Evolutionary conservation across 179 eudicot species (phyloP).

Genomic region (Beta macrorhiza): DNA sequence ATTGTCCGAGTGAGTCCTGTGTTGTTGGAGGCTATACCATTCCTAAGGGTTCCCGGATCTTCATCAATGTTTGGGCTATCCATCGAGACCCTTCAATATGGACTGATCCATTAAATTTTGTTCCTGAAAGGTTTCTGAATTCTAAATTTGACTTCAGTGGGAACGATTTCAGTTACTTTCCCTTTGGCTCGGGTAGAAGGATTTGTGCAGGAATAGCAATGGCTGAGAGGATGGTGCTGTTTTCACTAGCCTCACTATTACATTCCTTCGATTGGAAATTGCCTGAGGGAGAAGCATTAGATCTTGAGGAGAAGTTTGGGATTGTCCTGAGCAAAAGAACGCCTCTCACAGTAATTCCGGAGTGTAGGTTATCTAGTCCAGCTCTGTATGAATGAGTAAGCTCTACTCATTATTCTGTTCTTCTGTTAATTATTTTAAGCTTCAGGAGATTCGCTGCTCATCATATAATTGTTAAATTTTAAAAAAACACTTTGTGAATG

Average conservation of each 20-base stretch:
- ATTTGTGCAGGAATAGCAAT: conserved; percentile 53
- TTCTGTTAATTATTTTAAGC: background rate
- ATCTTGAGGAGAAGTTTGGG: conserved; percentile 58
- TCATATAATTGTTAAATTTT: background rate
- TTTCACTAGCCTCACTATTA: conserved; percentile 46
- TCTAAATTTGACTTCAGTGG: conserved; percentile 49
- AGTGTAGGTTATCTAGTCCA: conserved; percentile 39
- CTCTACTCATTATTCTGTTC: background rate
- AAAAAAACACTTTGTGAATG: background rate
- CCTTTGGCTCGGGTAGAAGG: conserved; percentile 70
- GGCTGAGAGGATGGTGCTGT: conserved; percentile 61
- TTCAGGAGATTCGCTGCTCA: background rate
- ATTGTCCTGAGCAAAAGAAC: conserved; percentile 44
- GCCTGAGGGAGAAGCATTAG: conserved; percentile 40
- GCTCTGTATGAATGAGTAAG: conserved; percentile 31
- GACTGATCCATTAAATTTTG: conserved; percentile 49
- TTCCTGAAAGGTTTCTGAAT: conserved; percentile 58
- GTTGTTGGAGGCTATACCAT: conserved; percentile 49
- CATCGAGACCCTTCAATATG: conserved; percentile 61
- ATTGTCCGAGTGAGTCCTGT: conserved; percentile 43
- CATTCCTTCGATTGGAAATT: conserved; percentile 64
- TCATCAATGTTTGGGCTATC: conserved; percentile 57
- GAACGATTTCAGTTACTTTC: conserved; percentile 44
- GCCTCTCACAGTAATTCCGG: conserved; percentile 47
- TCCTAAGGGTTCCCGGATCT: conserved; percentile 56